Evolutionary conservation across 352 stramenopile species (phyloP), one percentile per base, ranked within the genome.

Genomic region (Globisporangium paddicum): DNA sequence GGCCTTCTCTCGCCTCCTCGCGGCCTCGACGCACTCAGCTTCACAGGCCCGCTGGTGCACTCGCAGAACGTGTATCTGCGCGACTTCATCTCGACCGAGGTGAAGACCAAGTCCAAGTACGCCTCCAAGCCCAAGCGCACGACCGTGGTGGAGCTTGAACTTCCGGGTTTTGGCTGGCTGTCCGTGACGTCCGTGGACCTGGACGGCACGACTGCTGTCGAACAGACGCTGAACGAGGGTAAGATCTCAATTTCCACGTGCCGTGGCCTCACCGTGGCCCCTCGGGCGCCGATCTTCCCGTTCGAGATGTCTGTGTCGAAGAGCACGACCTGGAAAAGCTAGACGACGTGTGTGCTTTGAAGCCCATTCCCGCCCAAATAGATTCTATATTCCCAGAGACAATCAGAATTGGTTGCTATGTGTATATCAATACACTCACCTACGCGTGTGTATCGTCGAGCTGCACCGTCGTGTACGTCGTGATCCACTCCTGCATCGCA

Each of bases 91-190:
- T 76, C 80, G 18, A 71, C 75, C 37, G 82, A 84, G 18, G 66
- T 89, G 18, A 55, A 71, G 50, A 79, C 63, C 32, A 92, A 92
- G 58, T 82, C 75, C 53, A 92, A 94, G 66, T 73, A 79, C 67
- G 25, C 50, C 28, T 89, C 89, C 55, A 87, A 87, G 54, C 75
- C 81, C 32, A 93, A 93, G 66, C 82, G 85, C 18, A 93, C 85
- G 28, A 92, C 73, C 3, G 67, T 86, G 23, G 79, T 92, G 1
- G 85, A 95, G 68, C 55, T 95, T 13, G 83, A 90, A 56, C 60
- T 95, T 23, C 81, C 81, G 47, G 79, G 81, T 49, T 93, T 95
- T 63, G 82, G 85, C 18, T 95, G 85, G 85, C 68, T 93, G 16
- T 78, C 73, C 2, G 72, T 93, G 55, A 92, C 85, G 0, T 79